These are phyloP conservation scores for Umbelopsis isabellina DNA, from an alignment of 192 early-diverging fungal species.

Conservation along the genomic window DNA sequence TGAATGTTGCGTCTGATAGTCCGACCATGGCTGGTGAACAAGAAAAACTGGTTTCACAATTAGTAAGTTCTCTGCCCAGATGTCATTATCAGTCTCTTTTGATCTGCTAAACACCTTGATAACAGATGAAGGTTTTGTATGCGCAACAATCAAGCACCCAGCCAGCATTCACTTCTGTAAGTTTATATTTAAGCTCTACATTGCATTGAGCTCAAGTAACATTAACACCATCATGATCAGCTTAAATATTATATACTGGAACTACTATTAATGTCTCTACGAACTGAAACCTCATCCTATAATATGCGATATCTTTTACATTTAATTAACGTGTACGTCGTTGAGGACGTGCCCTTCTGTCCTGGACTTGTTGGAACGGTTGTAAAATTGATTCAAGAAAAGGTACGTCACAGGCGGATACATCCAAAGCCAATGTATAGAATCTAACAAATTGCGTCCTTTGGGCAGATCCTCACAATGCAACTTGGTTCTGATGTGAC, in stretches of 20 bases:
- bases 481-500: conserved; percentile 62
- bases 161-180: conserved; percentile 34
- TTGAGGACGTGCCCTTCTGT: conserved; percentile 77
- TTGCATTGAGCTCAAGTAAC: too few relatives aligned
- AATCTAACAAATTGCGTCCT: conserved; percentile 52
- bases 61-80: conserved; percentile 40
- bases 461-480: conserved; percentile 56
- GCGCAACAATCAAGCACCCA: conserved; percentile 21
- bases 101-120: not conserved
- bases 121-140: conserved; percentile 43
- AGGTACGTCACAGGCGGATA: conserved; percentile 53
- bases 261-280: conserved; percentile 65
- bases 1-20: conserved; percentile 44
- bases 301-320: conserved; percentile 71
- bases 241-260: conserved; percentile 73
- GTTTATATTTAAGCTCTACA: not conserved
- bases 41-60: conserved; percentile 53
- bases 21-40: conserved; percentile 40
- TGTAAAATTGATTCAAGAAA: conserved; percentile 76
- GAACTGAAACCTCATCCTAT: conserved; percentile 62
- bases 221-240: conserved; percentile 25
- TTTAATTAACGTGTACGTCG: conserved; percentile 69
- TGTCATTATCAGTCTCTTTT: not conserved
- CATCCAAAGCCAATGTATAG: conserved; percentile 70
- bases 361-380: conserved; percentile 71